Base-by-base conservation (phyloP, 768 basidiomycete species). In the Pleurotus djamor region DNA sequence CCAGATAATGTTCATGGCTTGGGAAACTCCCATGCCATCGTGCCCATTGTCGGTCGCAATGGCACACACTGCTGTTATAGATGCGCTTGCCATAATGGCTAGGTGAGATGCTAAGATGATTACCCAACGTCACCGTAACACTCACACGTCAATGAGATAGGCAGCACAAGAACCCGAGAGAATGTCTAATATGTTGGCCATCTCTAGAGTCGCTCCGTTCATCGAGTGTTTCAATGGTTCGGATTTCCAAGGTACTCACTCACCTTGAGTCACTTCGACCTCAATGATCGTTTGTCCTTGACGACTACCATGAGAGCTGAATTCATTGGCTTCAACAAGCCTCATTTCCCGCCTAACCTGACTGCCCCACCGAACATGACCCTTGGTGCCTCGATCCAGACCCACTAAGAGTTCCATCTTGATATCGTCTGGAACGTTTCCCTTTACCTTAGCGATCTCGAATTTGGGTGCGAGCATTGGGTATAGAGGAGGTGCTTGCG, bases 131-230 rank as follows among this genome's bases (percentile, higher is more conserved):
- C n/a, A 35, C 38, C 41, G 5, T 44, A 10, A 35, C 35, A 70
- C 82, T 33, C 62, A 81, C 85, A 74, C 72, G 68, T 85, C 84
- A 34, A 85, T 74, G 37, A 87, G 72, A 61, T 83, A 77, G 0
- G 80, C 83, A 4, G 81, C 77, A 63, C 84, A 86, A 4, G 74
- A 83, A 1, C 85, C 85, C 51, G 86, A 85, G n/a, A 87, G 57
- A 13, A 71, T 75, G 5, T 78, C 74, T 52, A 67, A 68, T 12
- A 72, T 63, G 50, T 86, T 86, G 61, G 83, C 72, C 85, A 87
- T 86, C 55, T 85, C 85, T 86, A 16, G 48, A 37, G 41, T 12
- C 28, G 36, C 3, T 12, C 9, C 17, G 36, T 35, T 59, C 52
- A 58, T 35, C n/a, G 12, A 8, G 32, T 7, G 16, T 9, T 34